These are phyloP conservation scores for Eucalyptus victrix DNA, from an alignment of 345 rosid species.

Conservation along the genomic window DNA sequence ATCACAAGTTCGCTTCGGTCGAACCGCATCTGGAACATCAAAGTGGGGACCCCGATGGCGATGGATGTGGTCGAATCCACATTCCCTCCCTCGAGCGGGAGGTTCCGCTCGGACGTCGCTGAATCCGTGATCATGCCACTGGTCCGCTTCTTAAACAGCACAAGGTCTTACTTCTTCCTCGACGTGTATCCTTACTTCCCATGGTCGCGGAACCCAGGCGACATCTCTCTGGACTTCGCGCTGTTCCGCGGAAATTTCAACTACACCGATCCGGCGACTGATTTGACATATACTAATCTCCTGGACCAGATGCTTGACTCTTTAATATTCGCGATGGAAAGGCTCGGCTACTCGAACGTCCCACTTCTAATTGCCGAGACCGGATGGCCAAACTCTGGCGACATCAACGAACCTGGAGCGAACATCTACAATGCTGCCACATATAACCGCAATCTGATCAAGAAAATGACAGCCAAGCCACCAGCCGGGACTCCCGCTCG, in stretches of 20 bases:
- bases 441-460: slow-evolving; percentile 58
- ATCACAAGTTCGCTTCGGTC: slow-evolving; percentile 31
- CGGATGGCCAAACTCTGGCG: slow-evolving; percentile 80
- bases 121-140: slow-evolving; percentile 36
- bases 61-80: slow-evolving; percentile 48
- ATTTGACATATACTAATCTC: slow-evolving; percentile 47
- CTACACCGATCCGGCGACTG: slow-evolving; percentile 43
- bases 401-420: slow-evolving; percentile 55
- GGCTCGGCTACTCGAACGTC: slow-evolving; percentile 41
- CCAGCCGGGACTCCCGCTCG: slow-evolving; percentile 67
- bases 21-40: slow-evolving; percentile 33
- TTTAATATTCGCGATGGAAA: slow-evolving; percentile 38
- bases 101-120: slow-evolving; percentile 42
- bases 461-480: slow-evolving; percentile 26
- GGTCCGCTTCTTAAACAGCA: slow-evolving; percentile 49
- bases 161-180: slow-evolving; percentile 56
- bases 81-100: slow-evolving; percentile 61
- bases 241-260: slow-evolving; percentile 25
- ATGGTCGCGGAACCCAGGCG: slow-evolving; percentile 37
- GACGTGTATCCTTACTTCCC: slow-evolving; percentile 80
- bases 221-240: slow-evolving; percentile 29
- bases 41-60: slow-evolving; percentile 65
- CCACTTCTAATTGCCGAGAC: slow-evolving; percentile 58
- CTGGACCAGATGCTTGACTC: slow-evolving; percentile 85
- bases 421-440: slow-evolving; percentile 60